Base-by-base conservation (phyloP, 108 stramenopile genomes). In the Cyclotella distinguenda region DNA sequence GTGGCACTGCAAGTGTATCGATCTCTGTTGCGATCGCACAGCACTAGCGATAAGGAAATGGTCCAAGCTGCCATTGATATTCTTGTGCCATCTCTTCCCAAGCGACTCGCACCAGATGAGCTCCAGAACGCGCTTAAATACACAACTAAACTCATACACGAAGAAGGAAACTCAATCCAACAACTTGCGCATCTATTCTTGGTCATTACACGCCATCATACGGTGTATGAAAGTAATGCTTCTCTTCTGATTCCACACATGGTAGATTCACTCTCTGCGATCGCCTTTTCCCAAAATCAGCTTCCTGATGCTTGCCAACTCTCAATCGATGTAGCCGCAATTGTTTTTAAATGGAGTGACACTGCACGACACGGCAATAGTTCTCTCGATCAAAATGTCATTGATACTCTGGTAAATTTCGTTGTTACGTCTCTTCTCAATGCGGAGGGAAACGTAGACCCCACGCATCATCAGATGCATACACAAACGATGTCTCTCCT, bases 121-220 rank as follows among this genome's bases (percentile, higher is more conserved):
- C 78, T 89, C 23, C 69, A 80, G 61, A 84, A 77, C 50, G 80
- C 77, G 1, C 80, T 95, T 26, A 90, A 93, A 27, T 89, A 82
- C 68, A 95, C 96, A 13, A 79, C 77, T 38, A 84, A 91, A 68
- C 65, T 98, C 22, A 85, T 97, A 78, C 84, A 85, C 50, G 97
- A 99, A 82, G 98, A 97, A 78, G 82, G 83, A 8, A 93, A 90
- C 58, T 86, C 90, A 2, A 58, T 89, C 1, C 86, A 90, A 32
- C 98, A 95, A 63, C 86, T 97, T 16, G 86, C 87, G 9, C 96
- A 97, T 81, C 75, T 97, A 31, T 95, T 93, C 90, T 86, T 86
- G 39, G 74, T 80, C 18, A 78, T 99, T 28, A 86, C 90, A 13
- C 60, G 79, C 35, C 87, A 96, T 64, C 81, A 84, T 1, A 44